A percentile compares a stretch with the other conserved stretches of the same genome.
Conservation (phyloP, 1,284 basidiomycete species). For the Chalciporus piperatoides region DNA sequence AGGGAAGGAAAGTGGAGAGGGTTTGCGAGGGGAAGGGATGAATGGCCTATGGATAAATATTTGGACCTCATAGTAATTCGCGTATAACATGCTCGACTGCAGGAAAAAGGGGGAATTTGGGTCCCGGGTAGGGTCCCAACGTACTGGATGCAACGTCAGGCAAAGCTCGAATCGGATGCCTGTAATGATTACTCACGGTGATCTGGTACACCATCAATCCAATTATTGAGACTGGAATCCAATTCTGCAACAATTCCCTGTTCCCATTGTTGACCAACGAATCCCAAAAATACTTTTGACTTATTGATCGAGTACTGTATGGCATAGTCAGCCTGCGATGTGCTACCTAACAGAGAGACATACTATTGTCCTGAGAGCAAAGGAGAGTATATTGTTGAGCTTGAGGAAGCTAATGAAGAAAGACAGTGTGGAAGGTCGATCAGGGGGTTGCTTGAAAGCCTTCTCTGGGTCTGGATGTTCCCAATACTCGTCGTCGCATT, state of each 20-base stretch:
- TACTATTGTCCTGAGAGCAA: constrained; percentile 62
- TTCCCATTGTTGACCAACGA: constrained; percentile 59
- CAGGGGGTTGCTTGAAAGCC: constrained; percentile 55
- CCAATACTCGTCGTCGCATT: constrained; percentile 82
- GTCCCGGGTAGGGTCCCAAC: constrained; percentile 70
- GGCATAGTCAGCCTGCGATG: constrained; percentile 1
- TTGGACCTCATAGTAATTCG: constrained; percentile 68
- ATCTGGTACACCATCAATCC: constrained; percentile 71
- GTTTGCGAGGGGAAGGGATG: constrained; percentile 64
- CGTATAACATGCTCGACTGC: constrained; percentile 67
- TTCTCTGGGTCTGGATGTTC: constrained; percentile 50
- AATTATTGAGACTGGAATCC: constrained; percentile 73
- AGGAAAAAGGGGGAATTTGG: constrained; percentile 55
- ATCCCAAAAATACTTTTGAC: constrained; percentile 53
- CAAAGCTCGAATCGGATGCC: neutral
- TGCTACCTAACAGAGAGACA: constrained; percentile 21
- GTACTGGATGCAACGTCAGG: constrained; percentile 40
- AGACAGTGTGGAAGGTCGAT: constrained; percentile 49
- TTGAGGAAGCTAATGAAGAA: constrained; percentile 59
- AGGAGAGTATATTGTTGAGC: constrained; percentile 63
- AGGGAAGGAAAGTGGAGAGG: constrained; percentile 57
- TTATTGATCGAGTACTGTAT: constrained; percentile 71
- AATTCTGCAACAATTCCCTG: constrained; percentile 71
- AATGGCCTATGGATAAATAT: constrained; percentile 82
- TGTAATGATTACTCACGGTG: constrained; percentile 43